Percentiles rank a stretch among this genome's conserved stretches.
Conservation (phyloP, 208 protist species). For the Acanthamoeba sp. region DNA sequence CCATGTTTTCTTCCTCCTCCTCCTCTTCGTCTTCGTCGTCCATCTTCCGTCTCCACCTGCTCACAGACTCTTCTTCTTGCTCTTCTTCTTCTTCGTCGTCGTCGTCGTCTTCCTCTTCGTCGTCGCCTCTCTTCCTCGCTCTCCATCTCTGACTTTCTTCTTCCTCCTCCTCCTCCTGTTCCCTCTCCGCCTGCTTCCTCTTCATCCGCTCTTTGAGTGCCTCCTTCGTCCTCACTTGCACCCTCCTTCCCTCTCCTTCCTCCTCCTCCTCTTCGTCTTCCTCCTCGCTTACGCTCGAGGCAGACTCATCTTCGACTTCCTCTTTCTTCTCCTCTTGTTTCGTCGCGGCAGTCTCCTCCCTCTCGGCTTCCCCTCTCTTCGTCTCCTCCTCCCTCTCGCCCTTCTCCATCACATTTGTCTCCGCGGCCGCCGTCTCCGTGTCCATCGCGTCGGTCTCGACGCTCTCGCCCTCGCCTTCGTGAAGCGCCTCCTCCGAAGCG, state of each 20-base stretch:
- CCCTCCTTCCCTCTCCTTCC: too few relatives aligned
- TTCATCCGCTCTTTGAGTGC: not conserved
- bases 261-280: not conserved
- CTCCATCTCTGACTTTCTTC: not conserved
- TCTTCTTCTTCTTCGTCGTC: conserved; percentile 4
- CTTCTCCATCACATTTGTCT: not conserved
- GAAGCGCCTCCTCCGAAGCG: not conserved
- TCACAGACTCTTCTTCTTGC: not conserved
- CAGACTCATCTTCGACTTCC: not conserved
- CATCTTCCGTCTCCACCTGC: not conserved
- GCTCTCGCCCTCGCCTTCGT: not conserved
- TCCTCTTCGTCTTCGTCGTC: not conserved
- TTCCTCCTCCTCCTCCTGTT: not conserved
- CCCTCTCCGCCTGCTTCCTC: not conserved
- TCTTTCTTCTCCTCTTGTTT: not conserved
- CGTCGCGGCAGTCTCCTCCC: not conserved
- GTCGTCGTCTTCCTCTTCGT: not conserved
- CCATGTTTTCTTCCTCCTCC: not conserved
- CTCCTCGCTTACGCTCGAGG: not conserved
- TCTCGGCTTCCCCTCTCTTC: not conserved
- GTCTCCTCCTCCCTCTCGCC: not conserved
- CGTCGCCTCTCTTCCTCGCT: not conserved
- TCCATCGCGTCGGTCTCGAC: not conserved
- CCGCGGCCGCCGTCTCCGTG: not conserved
- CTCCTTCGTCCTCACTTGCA: too few relatives aligned